Evolutionary conservation across 1,139 yeast species (phyloP).

Genomic region (Saccharomyces pastorianus): DNA sequence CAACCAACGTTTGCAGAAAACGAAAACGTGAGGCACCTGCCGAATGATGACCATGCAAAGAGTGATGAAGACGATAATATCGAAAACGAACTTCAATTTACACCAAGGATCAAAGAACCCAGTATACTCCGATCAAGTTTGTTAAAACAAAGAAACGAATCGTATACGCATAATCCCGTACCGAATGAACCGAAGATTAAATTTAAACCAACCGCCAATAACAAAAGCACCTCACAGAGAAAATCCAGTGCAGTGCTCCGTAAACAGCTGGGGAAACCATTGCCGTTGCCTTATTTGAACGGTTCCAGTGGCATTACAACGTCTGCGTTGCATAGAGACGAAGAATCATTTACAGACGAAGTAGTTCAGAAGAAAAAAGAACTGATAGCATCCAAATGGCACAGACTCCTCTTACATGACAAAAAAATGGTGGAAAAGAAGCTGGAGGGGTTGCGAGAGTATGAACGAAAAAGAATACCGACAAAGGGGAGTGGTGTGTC

Average conservation of each 20-base stretch:
- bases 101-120: constrained; percentile 11
- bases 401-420: neutral
- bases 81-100: constrained; percentile 17
- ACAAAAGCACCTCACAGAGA: neutral
- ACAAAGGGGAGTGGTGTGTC: neutral
- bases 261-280: constrained; percentile 30
- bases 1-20: neutral
- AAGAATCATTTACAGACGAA: constrained; percentile 10
- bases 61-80: constrained; percentile 11
- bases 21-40: neutral
- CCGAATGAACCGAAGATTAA: neutral
- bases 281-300: constrained; percentile 32
- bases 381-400: neutral
- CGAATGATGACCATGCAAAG: neutral
- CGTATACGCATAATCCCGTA: neutral
- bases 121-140: neutral
- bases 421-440: neutral
- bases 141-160: neutral
- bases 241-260: neutral
- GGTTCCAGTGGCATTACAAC: neutral
- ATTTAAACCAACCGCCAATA: neutral
- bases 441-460: neutral
- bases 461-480: neutral
- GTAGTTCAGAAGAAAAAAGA: constrained; percentile 16
- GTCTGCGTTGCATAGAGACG: neutral